Conservation (phyloP, 345 rosid species). For the Anacardium occidentale region DNA sequence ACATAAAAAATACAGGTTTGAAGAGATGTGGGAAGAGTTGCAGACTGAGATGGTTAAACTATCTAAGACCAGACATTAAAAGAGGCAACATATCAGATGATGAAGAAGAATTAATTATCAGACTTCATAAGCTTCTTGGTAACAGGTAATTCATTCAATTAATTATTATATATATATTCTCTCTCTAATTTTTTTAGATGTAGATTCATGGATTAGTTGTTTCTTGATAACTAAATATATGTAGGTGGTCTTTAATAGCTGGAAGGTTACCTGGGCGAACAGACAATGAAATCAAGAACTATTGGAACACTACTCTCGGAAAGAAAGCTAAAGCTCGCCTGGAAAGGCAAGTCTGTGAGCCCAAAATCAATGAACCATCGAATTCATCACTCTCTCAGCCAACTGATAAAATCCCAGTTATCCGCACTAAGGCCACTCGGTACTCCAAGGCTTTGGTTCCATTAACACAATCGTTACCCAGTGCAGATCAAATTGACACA, state of each 20-base stretch:
- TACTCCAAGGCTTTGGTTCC: constrained; percentile 28
- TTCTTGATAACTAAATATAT: neutral
- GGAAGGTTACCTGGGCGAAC: constrained; percentile 72
- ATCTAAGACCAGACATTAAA: constrained; percentile 57
- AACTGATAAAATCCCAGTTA: constrained; percentile 16
- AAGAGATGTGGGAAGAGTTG: constrained; percentile 67
- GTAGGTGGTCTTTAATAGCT: constrained; percentile 65
- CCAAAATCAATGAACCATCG: neutral
- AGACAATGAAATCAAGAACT: constrained; percentile 67
- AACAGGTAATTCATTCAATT: constrained; percentile 44
- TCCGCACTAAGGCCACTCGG: constrained; percentile 37
- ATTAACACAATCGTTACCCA: neutral
- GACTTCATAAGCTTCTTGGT: constrained; percentile 64
- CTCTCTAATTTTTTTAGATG: too few relatives aligned
- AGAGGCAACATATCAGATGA: constrained; percentile 54
- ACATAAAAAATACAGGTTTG: too few relatives aligned
- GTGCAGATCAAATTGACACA: neutral
- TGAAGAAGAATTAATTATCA: constrained; percentile 55
- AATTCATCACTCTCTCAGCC: neutral
- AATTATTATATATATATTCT: too few relatives aligned
- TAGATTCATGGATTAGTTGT: neutral
- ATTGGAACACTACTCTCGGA: constrained; percentile 55
- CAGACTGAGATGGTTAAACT: constrained; percentile 59
- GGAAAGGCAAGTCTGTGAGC: neutral
- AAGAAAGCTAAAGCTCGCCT: constrained; percentile 30